A percentile compares a stretch with the other conserved stretches of the same genome.
Conservation (phyloP, 129 eudicot genomes). For the Glebionis coronaria region DNA sequence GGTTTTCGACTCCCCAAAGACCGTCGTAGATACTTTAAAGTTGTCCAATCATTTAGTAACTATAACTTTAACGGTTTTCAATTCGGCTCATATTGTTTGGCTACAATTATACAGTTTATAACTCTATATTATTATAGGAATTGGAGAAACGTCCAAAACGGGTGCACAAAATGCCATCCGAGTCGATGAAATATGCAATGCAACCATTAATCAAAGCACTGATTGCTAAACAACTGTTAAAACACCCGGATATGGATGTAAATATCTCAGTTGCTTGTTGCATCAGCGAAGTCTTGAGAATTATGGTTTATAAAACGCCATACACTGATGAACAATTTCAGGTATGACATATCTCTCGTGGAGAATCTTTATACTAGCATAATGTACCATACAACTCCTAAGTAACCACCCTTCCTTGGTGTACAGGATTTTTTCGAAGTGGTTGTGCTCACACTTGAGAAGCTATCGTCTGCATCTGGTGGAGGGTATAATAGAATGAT, state of each 20-base stretch:
- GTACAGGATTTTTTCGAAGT: constrained; percentile 6
- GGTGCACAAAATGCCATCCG: constrained; percentile 11
- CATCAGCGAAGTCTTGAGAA: constrained; percentile 37
- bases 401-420: too few species aligned
- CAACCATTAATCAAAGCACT: constrained; percentile 31
- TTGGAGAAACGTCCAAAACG: neutral
- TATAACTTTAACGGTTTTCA: neutral
- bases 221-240: constrained; percentile 19
- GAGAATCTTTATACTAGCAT: too few species aligned
- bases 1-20: too few species aligned
- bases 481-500: constrained; percentile 31
- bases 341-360: too few species aligned
- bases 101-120: too few species aligned
- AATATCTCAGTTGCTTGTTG: constrained; percentile 35
- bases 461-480: constrained; percentile 29
- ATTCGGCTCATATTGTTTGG: neutral
- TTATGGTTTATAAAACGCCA: constrained; percentile 28
- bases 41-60: too few species aligned
- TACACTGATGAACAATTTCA: too few species aligned
- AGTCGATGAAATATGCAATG: constrained; percentile 19
- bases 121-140: neutral
- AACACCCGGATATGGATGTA: constrained; percentile 30
- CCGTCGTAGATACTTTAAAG: too few species aligned
- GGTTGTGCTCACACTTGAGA: constrained; percentile 34
- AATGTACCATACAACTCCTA: too few species aligned